Percentiles rank a stretch among this genome's conserved stretches.
These are phyloP conservation scores for Misopates orontium DNA, from an alignment of 257 asterid species.

Conservation along the genomic window DNA sequence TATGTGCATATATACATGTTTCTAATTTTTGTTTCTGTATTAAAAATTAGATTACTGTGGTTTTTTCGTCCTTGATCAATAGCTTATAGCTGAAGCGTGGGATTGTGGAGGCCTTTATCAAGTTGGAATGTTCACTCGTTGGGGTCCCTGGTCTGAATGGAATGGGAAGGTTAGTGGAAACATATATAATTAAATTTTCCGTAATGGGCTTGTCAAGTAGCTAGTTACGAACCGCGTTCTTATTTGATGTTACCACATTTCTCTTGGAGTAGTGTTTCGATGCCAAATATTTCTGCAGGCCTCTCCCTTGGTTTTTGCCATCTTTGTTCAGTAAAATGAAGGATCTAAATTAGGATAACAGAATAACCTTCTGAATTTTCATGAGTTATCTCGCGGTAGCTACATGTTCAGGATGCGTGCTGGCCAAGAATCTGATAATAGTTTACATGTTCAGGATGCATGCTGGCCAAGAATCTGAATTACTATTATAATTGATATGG, in stretches of 20 bases:
- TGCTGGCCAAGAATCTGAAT: conserved; percentile 1
- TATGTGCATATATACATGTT: conserved; percentile 6
- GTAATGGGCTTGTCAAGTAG: conserved; percentile 13
- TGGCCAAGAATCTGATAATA: too few species aligned
- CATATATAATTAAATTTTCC: conserved; percentile 5
- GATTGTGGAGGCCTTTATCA: conserved; percentile 99
- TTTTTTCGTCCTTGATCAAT: conserved; percentile 27
- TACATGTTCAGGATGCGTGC: too few species aligned
- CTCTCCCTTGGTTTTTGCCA: too few species aligned
- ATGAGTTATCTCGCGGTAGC: too few species aligned
- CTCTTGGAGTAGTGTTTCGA: too few species aligned
- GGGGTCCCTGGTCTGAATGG: conserved; percentile 99
- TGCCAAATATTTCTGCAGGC: too few species aligned
- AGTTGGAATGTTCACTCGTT: conserved; percentile 91
- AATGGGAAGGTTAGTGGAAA: conserved; percentile 80
- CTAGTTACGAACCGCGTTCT: background rate
- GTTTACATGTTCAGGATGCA: conserved; percentile 11
- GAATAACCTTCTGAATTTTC: background rate
- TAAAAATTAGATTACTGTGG: conserved; percentile 3
- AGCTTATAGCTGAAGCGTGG: conserved; percentile 99
- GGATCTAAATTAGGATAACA: background rate
- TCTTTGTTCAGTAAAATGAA: conserved; percentile 2
- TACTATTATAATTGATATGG: background rate
- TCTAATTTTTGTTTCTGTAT: conserved; percentile 8
- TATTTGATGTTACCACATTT: too few species aligned